A percentile compares a stretch with the other conserved stretches of the same genome.
Conservation (phyloP, 345 rosid genomes). For the Raphanus sativus region DNA sequence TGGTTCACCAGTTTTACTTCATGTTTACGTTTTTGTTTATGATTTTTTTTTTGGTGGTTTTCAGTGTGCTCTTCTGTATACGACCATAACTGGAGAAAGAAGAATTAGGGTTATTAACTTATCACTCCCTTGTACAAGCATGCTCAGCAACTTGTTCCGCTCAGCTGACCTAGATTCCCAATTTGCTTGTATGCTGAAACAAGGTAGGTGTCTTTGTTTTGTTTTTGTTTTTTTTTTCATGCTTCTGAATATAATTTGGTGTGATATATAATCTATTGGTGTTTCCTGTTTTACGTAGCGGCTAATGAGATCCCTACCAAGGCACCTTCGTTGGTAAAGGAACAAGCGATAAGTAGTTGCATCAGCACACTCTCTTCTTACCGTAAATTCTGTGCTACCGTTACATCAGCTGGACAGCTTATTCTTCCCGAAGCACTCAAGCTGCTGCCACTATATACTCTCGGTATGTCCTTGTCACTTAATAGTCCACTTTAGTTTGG, state of each 20-base stretch:
- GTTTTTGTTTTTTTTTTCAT: neutral
- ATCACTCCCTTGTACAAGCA: slow-evolving; percentile 89
- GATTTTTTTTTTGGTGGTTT: slow-evolving; percentile 39
- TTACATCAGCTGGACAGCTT: slow-evolving; percentile 91
- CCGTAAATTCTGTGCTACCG: slow-evolving; percentile 95
- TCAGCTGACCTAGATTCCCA: slow-evolving; percentile 95
- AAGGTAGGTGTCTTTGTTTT: slow-evolving; percentile 50
- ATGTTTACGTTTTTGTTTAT: neutral
- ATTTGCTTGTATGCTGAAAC: slow-evolving; percentile 92
- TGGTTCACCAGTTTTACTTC: slow-evolving; percentile 4
- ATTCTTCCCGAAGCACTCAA: slow-evolving; percentile 98
- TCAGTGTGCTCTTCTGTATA: slow-evolving; percentile 96
- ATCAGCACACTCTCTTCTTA: slow-evolving; percentile 73
- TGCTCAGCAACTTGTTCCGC: slow-evolving; percentile 86
- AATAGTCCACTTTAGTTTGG: neutral
- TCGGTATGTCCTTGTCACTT: slow-evolving; percentile 55
- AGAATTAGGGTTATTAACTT: slow-evolving; percentile 89
- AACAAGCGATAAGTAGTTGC: slow-evolving; percentile 72
- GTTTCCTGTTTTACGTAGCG: slow-evolving; percentile 44
- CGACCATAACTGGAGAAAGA: slow-evolving; percentile 89
- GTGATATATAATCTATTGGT: slow-evolving; percentile 14
- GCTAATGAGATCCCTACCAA: slow-evolving; percentile 71
- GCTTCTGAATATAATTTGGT: neutral
- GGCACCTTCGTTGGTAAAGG: slow-evolving; percentile 63
- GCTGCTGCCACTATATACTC: slow-evolving; percentile 86